Evolutionary conservation across 2,329 filamentous ascomycete species (phyloP).

Genomic region (Microdochium paspali): DNA sequence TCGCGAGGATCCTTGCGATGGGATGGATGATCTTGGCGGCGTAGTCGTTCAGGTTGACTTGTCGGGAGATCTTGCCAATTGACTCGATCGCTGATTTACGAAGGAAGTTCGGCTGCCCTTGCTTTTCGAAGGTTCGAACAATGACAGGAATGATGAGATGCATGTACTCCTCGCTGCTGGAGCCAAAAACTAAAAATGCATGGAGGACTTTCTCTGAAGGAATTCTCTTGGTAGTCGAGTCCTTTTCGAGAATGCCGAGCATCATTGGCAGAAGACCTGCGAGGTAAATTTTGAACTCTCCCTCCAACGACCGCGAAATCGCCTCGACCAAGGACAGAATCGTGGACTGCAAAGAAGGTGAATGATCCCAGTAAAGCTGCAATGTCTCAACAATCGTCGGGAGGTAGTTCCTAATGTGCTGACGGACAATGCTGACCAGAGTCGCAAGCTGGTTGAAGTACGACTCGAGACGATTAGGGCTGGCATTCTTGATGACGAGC

Average conservation of each 20-base stretch:
- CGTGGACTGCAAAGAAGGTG: conserved; percentile 74
- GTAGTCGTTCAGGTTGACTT: conserved; percentile 96
- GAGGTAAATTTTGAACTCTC: conserved; percentile 95
- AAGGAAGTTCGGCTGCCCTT: conserved; percentile 68
- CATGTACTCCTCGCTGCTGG: conserved; percentile 97
- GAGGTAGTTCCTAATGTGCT: conserved; percentile 89
- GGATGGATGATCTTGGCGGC: conserved; percentile 95
- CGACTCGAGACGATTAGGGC: conserved; percentile 71
- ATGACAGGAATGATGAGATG: conserved; percentile 95
- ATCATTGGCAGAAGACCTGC: conserved; percentile 84
- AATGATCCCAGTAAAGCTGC: conserved; percentile 81
- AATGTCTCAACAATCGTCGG: conserved; percentile 79
- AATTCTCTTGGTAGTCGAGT: conserved; percentile 62
- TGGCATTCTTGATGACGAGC: conserved; percentile 74
- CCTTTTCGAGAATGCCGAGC: conserved; percentile 87
- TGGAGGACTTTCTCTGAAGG: conserved; percentile 88
- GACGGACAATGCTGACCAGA: conserved; percentile 87
- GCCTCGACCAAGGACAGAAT: conserved; percentile 89
- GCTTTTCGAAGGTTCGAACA: conserved; percentile 86
- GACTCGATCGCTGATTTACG: conserved; percentile 89
- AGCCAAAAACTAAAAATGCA: conserved; percentile 90
- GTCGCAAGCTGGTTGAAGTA: conserved; percentile 97
- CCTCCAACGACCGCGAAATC: conserved; percentile 86
- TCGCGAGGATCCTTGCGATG: conserved; percentile 70
- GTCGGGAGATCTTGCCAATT: conserved; percentile 84